phyloP scores from a whole-genome alignment of 352 stramenopile species.

The Phytophthora sp. region DNA sequence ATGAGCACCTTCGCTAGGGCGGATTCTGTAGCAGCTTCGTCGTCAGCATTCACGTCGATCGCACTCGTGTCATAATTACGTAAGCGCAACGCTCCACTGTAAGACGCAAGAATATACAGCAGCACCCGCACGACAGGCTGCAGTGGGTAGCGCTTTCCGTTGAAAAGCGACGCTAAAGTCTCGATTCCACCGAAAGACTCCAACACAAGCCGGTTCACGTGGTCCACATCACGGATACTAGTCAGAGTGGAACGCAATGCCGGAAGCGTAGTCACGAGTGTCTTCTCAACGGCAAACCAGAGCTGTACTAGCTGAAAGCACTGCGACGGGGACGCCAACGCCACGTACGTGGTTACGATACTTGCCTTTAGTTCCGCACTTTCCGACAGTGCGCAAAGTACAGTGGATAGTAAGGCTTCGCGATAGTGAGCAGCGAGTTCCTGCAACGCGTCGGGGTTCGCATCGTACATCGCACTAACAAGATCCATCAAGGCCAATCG shows the following conservation, averaged over 20 bases:
- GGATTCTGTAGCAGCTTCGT: slow-evolving; percentile 75
- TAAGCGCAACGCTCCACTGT: slow-evolving; percentile 52
- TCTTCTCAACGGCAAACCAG: slow-evolving; percentile 51
- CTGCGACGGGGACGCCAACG: slow-evolving; percentile 33
- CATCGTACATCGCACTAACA: slow-evolving; percentile 42
- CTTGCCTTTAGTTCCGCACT: slow-evolving; percentile 56
- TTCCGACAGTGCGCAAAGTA: slow-evolving; percentile 63
- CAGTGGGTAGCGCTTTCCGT: slow-evolving; percentile 54
- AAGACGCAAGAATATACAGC: slow-evolving; percentile 67
- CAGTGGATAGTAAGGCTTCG: slow-evolving; percentile 66
- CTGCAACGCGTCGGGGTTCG: slow-evolving; percentile 48
- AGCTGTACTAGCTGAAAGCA: slow-evolving; percentile 65
- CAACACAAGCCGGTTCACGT: slow-evolving; percentile 58
- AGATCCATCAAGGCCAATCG: slow-evolving; percentile 59
- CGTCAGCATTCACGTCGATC: slow-evolving; percentile 83
- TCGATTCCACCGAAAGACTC: slow-evolving; percentile 69
- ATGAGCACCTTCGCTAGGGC: slow-evolving; percentile 70
- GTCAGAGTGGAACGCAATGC: slow-evolving; percentile 49
- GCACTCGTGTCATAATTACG: slow-evolving; percentile 41
- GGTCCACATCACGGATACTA: slow-evolving; percentile 49
- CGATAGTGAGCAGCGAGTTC: slow-evolving; percentile 63
- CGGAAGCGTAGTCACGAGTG: slow-evolving; percentile 44
- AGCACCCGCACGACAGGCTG: slow-evolving; percentile 55
- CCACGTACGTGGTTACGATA: slow-evolving; percentile 65
- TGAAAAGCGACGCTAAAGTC: slow-evolving; percentile 66